These are phyloP conservation scores for Phytopythium ostracodes DNA, from an alignment of 352 stramenopile genomes.

Conservation along the genomic window DNA sequence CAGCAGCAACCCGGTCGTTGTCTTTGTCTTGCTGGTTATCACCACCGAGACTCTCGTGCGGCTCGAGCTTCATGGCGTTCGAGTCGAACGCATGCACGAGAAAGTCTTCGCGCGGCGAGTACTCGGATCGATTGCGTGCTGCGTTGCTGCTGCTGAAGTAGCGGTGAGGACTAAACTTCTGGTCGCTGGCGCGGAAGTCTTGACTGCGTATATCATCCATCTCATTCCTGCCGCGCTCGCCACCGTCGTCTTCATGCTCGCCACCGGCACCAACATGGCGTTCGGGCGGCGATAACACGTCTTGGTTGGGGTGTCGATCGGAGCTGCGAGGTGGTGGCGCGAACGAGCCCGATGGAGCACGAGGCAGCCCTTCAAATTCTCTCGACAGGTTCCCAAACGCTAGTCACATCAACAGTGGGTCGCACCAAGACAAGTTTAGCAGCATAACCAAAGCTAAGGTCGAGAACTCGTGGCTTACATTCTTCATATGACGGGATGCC, in stretches of 20 bases:
- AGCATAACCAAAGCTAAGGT: background rate
- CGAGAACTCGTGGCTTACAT: background rate
- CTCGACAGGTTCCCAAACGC: background rate
- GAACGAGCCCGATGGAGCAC: background rate
- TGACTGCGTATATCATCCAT: background rate
- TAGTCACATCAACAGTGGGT: background rate
- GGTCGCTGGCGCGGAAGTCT: background rate
- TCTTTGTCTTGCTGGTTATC: constrained; percentile 1
- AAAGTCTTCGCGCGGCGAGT: constrained; percentile 60
- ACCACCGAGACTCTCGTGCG: background rate
- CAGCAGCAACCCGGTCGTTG: background rate
- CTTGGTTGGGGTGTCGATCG: background rate
- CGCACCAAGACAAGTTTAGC: background rate
- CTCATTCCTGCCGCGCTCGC: background rate
- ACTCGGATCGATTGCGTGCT: constrained; percentile 32
- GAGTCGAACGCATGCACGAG: constrained; percentile 70
- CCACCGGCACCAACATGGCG: background rate
- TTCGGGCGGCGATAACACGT: background rate
- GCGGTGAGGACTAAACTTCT: background rate
- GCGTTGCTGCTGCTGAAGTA: background rate
- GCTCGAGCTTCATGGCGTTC: constrained; percentile 39
- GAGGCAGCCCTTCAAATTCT: background rate
- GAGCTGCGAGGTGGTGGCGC: background rate
- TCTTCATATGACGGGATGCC: background rate
- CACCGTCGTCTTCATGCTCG: background rate